phyloP scores from a whole-genome alignment of 768 basidiomycete genomes.

The Sarcomyxa edulis region DNA sequence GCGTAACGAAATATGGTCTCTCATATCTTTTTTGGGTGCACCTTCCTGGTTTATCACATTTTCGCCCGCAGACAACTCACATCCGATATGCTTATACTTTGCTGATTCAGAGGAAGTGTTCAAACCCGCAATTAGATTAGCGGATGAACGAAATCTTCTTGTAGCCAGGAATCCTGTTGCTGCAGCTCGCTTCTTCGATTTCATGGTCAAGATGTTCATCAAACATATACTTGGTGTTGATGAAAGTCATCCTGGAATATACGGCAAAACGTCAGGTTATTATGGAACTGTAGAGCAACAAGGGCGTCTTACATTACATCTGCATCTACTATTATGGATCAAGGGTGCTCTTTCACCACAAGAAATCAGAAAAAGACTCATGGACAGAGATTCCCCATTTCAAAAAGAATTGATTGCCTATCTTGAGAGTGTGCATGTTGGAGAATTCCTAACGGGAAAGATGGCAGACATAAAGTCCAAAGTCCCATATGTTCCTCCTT shows the following conservation, averaged over 20 bases:
- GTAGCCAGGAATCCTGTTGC: conserved; percentile 24
- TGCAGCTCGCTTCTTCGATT: conserved; percentile 25
- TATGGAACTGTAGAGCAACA: conserved; percentile 29
- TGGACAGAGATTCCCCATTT: conserved; percentile 12
- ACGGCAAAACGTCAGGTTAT: conserved; percentile 15
- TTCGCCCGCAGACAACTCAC: background rate
- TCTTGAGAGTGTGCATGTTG: conserved; percentile 10
- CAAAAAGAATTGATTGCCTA: conserved; percentile 6
- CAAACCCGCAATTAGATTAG: conserved; percentile 6
- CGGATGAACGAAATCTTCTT: conserved; percentile 10
- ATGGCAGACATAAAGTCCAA: conserved; percentile 6
- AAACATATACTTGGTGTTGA: conserved; percentile 17
- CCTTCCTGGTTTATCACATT: conserved; percentile 11
- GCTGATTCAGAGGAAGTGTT: conserved; percentile 13
- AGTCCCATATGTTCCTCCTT: conserved; percentile 4
- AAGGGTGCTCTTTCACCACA: conserved; percentile 19
- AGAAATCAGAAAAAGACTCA: conserved; percentile 22
- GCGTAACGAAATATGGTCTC: conserved; percentile 2
- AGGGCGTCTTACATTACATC: conserved; percentile 22
- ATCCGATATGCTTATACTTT: conserved; percentile 15
- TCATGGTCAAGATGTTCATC: conserved; percentile 20
- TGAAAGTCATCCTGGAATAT: conserved; percentile 11
- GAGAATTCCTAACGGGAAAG: conserved; percentile 4
- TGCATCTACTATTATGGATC: conserved; percentile 28
- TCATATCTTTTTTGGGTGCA: conserved; percentile 16